Percentiles rank a stretch among this genome's conserved stretches.
These are phyloP conservation scores for Schizosaccharomyces cryophilus DNA, from an alignment of 805 yeast genomes.

Conservation along the genomic window DNA sequence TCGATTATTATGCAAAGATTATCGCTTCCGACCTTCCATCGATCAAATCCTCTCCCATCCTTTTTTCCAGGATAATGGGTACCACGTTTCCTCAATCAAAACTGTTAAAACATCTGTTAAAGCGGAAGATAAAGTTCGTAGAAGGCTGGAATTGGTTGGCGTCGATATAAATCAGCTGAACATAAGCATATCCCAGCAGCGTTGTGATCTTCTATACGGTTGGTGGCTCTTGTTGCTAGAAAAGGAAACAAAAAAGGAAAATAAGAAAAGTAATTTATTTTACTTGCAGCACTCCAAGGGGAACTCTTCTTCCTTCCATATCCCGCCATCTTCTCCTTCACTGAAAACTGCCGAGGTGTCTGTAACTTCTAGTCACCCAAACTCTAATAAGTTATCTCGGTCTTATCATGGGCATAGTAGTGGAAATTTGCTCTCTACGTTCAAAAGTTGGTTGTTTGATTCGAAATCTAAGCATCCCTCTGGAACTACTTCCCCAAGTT, in stretches of 20 bases:
- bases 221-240: conserved; percentile 2
- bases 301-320: neutral
- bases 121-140: neutral
- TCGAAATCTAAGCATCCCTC: neutral
- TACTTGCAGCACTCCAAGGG: neutral
- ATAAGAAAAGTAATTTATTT: neutral
- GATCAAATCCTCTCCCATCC: conserved; percentile 1
- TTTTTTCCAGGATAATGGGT: neutral
- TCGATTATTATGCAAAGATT: neutral
- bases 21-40: neutral
- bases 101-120: neutral
- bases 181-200: conserved; percentile 4
- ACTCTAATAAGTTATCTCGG: neutral
- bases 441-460: neutral
- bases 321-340: neutral
- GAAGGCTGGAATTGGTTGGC: neutral
- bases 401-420: neutral
- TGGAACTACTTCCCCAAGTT: neutral
- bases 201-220: conserved; percentile 1
- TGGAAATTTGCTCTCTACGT: neutral
- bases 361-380: neutral
- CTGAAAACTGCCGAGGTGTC: neutral
- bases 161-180: conserved; percentile 1
- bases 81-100: neutral
- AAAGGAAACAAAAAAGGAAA: conserved; percentile 4